These are phyloP conservation scores for Podila horticola DNA, from an alignment of 192 early-diverging fungal species.

Conservation along the genomic window DNA sequence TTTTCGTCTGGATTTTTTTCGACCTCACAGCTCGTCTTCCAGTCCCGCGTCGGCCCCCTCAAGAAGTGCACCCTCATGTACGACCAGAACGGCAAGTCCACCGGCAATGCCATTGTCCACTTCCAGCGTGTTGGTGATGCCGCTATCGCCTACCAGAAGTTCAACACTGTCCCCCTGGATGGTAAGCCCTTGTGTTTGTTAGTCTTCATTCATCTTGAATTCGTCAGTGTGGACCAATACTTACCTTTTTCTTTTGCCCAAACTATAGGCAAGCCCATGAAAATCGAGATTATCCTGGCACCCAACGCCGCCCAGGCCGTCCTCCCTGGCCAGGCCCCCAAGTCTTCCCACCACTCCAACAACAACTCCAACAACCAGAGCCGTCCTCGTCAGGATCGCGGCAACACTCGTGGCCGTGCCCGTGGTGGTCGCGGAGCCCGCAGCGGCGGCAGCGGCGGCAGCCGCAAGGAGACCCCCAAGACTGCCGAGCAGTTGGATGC, in stretches of 20 bases:
- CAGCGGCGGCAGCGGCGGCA: constrained; percentile 6
- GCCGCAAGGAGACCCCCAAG: constrained; percentile 50
- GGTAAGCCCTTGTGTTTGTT: constrained; percentile 25
- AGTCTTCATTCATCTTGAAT: not conserved
- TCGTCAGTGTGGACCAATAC: not conserved
- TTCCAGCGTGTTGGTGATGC: constrained; percentile 54
- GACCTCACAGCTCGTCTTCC: constrained; percentile 27
- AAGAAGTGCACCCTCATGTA: constrained; percentile 54
- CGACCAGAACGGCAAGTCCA: constrained; percentile 55
- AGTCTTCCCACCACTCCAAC: constrained; percentile 24
- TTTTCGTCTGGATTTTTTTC: not conserved
- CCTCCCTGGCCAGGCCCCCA: constrained; percentile 35
- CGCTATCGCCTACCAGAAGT: constrained; percentile 56
- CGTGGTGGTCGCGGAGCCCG: constrained; percentile 57
- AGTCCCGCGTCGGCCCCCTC: constrained; percentile 52
- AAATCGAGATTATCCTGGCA: constrained; percentile 58
- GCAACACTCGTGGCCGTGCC: constrained; percentile 21
- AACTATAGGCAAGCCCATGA: constrained; percentile 52
- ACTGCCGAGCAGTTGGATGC: constrained; percentile 59
- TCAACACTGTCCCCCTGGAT: constrained; percentile 61
- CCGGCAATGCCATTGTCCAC: constrained; percentile 52
- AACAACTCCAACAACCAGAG: not conserved
- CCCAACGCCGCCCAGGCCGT: constrained; percentile 47
- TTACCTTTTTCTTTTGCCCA: constrained; percentile 6
- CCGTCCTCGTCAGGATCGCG: constrained; percentile 21